These are phyloP conservation scores for Tolypocladium guangdongense DNA, from an alignment of 2,329 filamentous ascomycete species.

Conservation along the genomic window DNA sequence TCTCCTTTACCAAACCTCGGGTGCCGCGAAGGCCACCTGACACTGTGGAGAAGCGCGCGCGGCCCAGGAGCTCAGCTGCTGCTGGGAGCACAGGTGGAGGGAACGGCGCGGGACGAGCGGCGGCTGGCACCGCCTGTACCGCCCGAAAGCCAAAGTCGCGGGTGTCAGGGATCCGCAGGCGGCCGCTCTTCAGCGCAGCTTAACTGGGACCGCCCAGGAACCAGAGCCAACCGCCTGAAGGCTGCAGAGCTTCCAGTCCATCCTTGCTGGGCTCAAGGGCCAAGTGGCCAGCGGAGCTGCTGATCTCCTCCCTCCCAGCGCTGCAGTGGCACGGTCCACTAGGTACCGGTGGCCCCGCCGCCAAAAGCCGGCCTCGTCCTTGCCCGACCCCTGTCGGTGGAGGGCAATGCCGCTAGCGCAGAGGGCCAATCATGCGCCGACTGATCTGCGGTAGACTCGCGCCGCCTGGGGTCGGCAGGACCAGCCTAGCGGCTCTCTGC, in stretches of 20 bases:
- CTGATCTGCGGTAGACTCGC: not conserved
- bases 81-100: no score
- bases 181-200: not conserved
- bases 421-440: not conserved
- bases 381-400: no score
- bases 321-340: constrained; percentile 3
- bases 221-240: not conserved
- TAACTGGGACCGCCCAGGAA: not conserved
- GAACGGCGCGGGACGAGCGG: constrained; percentile 4
- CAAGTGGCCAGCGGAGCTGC: not conserved
- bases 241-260: not conserved
- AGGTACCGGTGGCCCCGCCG: constrained; percentile 2
- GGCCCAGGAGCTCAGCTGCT: not conserved
- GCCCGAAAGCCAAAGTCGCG: not conserved
- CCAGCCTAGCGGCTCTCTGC: not conserved
- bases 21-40: not conserved
- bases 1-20: not conserved
- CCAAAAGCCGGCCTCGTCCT: not conserved
- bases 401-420: not conserved
- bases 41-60: not conserved
- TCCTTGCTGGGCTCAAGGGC: not conserved
- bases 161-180: not conserved
- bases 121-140: constrained; percentile 1
- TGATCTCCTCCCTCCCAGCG: not conserved
- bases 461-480: not conserved